Conservation (phyloP, 306 rosid genomes). For the Gastrolobium villosum region DNA sequence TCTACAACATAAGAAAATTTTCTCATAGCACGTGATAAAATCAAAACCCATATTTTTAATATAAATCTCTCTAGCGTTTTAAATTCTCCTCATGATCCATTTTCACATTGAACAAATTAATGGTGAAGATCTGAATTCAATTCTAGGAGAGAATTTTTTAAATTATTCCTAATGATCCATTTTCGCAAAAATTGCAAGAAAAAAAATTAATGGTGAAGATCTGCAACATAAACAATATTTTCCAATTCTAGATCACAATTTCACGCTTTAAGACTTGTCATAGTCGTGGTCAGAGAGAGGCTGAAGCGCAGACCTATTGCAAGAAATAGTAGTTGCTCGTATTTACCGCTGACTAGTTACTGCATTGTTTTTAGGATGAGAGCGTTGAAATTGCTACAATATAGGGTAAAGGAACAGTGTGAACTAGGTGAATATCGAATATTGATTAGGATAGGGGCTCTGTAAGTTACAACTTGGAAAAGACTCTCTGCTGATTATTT, state of each 20-base stretch:
- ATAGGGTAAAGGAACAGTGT: no score
- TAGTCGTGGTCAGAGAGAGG: neutral
- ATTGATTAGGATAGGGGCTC: neutral
- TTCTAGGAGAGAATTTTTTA: neutral
- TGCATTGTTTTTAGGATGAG: neutral
- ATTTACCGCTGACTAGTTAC: neutral
- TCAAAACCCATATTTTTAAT: no score
- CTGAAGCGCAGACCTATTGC: slow-evolving; percentile 12
- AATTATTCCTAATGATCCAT: no score
- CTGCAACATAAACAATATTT: no score
- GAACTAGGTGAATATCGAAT: neutral
- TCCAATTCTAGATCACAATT: neutral
- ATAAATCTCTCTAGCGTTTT: no score
- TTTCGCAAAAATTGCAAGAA: no score
- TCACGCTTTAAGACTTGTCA: neutral
- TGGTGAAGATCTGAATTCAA: no score
- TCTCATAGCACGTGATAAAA: no score
- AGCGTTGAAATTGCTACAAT: neutral
- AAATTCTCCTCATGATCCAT: no score
- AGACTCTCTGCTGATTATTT: slow-evolving; percentile 1
- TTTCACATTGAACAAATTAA: no score
- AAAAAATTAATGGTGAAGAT: neutral
- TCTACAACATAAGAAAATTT: no score
- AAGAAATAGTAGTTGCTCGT: neutral
- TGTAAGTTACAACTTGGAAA: slow-evolving; percentile 30